These are phyloP conservation scores for Trypanosoma vivax DNA, from an alignment of 208 protist species.

Conservation along the genomic window DNA sequence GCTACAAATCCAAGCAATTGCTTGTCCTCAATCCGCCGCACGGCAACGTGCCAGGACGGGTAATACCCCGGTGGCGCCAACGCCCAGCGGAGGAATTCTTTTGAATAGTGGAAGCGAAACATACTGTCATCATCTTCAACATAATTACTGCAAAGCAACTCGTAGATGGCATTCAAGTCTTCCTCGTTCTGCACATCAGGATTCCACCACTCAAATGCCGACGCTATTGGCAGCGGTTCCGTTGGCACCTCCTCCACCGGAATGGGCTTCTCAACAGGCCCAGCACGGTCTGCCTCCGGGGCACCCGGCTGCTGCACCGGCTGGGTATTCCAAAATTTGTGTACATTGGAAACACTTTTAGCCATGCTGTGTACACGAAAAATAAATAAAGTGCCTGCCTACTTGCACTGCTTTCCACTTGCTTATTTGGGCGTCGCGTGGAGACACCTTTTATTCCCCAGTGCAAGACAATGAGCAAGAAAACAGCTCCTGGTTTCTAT, in stretches of 20 bases:
- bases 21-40: conserved; percentile 87
- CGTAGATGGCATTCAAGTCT: conserved; percentile 85
- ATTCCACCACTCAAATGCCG: conserved; percentile 93
- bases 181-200: conserved; percentile 77
- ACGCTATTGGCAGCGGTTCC: conserved; percentile 89
- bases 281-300: conserved; percentile 19
- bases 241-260: conserved; percentile 81
- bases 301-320: conserved; percentile 58
- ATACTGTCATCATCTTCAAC: conserved; percentile 98
- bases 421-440: no score
- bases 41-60: conserved; percentile 95
- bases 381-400: no score
- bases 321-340: conserved; percentile 85
- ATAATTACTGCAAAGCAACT: conserved; percentile 97
- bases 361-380: neutral
- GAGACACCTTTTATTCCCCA: no score
- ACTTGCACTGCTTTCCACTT: no score
- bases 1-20: conserved; percentile 97
- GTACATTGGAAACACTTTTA: conserved; percentile 4
- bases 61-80: conserved; percentile 93
- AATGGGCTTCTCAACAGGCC: conserved; percentile 59
- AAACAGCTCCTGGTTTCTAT: no score
- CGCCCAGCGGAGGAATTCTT: conserved; percentile 97
- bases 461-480: no score
- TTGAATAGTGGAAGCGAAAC: conserved; percentile 99